Base-by-base conservation (phyloP, 2,329 filamentous ascomycete genomes). In the Aureobasidium subglaciale region DNA sequence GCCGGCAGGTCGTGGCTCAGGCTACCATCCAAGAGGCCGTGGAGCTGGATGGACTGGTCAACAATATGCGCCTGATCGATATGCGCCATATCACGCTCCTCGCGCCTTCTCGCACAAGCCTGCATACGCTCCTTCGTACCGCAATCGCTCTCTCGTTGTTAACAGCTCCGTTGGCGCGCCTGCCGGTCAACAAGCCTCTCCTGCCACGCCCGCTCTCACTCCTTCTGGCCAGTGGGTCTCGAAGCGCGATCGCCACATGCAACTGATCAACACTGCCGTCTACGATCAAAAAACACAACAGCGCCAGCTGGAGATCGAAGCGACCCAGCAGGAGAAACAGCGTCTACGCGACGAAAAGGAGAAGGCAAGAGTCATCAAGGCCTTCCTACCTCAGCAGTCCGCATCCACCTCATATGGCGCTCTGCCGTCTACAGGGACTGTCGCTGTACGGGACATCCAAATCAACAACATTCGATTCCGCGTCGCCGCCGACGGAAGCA, bases 181-280 rank as follows among this genome's bases (percentile, higher is more conserved):
- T 24, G 56, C 49, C 22, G 34, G 29, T 22, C 49, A 49, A 24
- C 37, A 41, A n/a, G n/a, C 38, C 25, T 55, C 56, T 16, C 34
- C 57, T 13, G 43, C 54, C 15, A 40, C 59, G n/a, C 46, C 54
- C 27, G 43, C 53, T 8, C 16, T 30, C 7, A 42, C 40, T 7
- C 11, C 35, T 24, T 24, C 40, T n/a, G 35, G 37, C 40, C 29
- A 41, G 5, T 58, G 57, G 11, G 49, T 60, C 30, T 57, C 54
- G 10, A 60, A 58, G 22, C 56, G 52, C 29, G 59, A 60, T 30
- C 59, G 59, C 18, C 56, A 58, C 45, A 60, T 60, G 59, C 88
- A 95, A 68, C 75, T 95, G 37, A 93, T 95, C 70, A 95, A 92
- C 67, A 82, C 85, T 18, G 81, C 82, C 15, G 81, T 92, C 1